Base-by-base conservation (phyloP, 176 grass and related monocot genomes). In the Aegilops bicornis region DNA sequence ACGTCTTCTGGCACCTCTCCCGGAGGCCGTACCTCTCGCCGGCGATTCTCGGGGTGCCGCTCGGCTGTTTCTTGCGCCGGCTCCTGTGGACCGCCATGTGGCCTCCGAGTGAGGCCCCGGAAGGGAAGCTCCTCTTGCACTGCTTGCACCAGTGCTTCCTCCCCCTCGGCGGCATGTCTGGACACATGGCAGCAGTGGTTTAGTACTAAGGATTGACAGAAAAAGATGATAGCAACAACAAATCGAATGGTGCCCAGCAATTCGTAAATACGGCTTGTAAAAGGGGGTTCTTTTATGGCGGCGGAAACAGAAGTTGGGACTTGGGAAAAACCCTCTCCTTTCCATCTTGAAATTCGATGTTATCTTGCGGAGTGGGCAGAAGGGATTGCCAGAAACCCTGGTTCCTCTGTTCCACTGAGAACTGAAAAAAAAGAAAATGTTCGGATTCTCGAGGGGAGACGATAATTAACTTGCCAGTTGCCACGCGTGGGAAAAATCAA, bases 121-220 rank as follows among this genome's bases (percentile, higher is more conserved):
- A 86, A 73, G 89, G 84, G 79, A 90, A 90, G 84, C 73, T 83
- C 80, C 83, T 90, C 54, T 42, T 73, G 84, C 89, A 87, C 13
- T 73, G 19, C 79, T 79, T 90, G 84, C 89, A 90, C 39, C 79
- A 79, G 73, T 83, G 54, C 73, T 86, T 83, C 84, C 3, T 78
- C 9, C 24, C 84, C 33, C 19, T 40, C 14, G 54, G 73, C 24
- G 89, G 33, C 89, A 86, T 90, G 24, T 25, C 88, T 90, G 77
- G 45, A 70, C 2, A 29, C 1, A 35, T 42, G 52, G 39, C 40
- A 86, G 68, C 16, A 86, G 62, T 5, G 16, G 16, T 62, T 66
- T 71, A 36, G 52, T 62, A 7, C 48, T 0, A 70, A 86, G 56
- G n/a, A 80, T 22, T 17, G 31, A 40, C 2, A 31, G 13, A 11